Base-by-base conservation (phyloP, 164 flowering plant genomes). In the Vitis cinerea region DNA sequence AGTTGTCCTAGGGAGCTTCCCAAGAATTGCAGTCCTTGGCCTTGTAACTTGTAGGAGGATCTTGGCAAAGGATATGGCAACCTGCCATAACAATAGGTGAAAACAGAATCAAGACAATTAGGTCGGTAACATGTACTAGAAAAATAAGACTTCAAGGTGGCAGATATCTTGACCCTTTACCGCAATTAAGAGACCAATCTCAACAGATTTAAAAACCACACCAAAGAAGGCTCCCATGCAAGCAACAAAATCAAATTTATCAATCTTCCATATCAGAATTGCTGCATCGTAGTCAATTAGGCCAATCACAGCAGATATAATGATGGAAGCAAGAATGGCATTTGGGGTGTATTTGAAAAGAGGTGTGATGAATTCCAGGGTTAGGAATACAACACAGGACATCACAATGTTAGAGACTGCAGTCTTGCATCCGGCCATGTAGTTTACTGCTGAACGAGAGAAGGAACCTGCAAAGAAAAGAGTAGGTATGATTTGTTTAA, bases 171-270 rank as follows among this genome's bases (percentile, higher is more conserved):
- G 65, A 17, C 67, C 15, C 82, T 6, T 74, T 85, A 92, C 99
- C 48, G 98, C 93, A 56, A 93, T 88, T 64, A 93, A 63, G 70
- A 95, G 94, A 30, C 99, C 99, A 3, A 86, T 86, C 81, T 95
- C 98, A 50, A 95, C 96, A 37, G 94, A 84, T 6, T 23, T 65
- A 67, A 95, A 93, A 30, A 93, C 66, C 1, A 95, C 99, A 11
- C 98, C 99, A 67, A 93, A 71, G 79, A 93, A 93, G 48, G 99
- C 98, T 74, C 99, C 98, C 82, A 90, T 76, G 72, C 99, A 95
- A 31, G 97, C 98, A 58, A 92, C 71, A 62, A 95, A 95, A 70
- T 95, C 98, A 23, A 93, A 81, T 62, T 91, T 92, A 59, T 95
- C 99, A 3, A 91, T 86, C 83, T 87, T 95, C 90, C 91, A 92